A percentile compares a stretch with the other conserved stretches of the same genome.
phyloP scores from a whole-genome alignment of 495 filamentous ascomycete genomes.

The Cairneyella variabilis region DNA sequence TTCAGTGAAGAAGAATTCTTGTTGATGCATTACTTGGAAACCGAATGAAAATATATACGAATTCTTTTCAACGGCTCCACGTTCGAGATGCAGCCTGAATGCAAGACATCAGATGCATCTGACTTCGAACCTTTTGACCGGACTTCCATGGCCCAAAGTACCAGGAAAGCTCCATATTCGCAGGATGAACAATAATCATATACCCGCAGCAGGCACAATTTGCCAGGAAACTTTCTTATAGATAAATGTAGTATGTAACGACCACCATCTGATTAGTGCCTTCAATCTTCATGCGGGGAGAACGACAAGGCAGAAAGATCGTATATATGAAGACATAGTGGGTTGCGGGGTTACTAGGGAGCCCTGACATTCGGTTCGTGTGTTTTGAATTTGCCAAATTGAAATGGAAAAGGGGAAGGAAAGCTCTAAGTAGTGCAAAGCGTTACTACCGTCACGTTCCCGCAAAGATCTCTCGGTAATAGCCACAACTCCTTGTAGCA shows the following conservation, averaged over 20 bases:
- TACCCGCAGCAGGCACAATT: slow-evolving; percentile 4
- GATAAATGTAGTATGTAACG: no score
- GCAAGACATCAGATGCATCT: neutral
- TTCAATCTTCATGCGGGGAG: no score
- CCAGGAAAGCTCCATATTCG: neutral
- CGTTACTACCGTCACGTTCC: no score
- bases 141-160: neutral
- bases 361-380: neutral
- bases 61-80: no score
- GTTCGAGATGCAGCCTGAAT: no score
- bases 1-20: slow-evolving; percentile 1
- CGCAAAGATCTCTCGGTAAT: neutral
- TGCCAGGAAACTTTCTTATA: neutral
- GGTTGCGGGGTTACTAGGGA: slow-evolving; percentile 11
- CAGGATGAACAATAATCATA: neutral
- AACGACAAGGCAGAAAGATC: no score
- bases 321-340: slow-evolving; percentile 13
- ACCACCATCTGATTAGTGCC: no score
- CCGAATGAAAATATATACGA: no score
- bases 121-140: neutral
- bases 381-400: slow-evolving; percentile 9
- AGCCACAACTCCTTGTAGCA: no score
- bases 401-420: neutral
- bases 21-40: no score
- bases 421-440: neutral